phyloP scores from a whole-genome alignment of 139 green algal species.

The Chara braunii region DNA sequence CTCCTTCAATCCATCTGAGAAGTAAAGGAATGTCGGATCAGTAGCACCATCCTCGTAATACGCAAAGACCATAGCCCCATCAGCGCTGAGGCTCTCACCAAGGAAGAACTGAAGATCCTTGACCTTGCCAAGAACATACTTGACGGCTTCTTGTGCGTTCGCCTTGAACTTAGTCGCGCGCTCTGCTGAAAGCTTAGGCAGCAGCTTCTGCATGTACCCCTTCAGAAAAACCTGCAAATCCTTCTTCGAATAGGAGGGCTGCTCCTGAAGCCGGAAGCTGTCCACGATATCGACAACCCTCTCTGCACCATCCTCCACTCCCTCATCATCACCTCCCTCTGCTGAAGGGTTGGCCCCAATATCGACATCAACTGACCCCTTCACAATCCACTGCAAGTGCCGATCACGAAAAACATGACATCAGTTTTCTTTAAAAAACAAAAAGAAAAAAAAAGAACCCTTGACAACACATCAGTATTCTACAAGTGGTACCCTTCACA shows the following conservation, averaged over 20 bases:
- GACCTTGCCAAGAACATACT: slow-evolving; percentile 54
- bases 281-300: slow-evolving; percentile 57
- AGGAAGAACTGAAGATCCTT: slow-evolving; percentile 62
- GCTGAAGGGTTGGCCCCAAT: slow-evolving; percentile 56
- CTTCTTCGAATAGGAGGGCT: slow-evolving; percentile 56
- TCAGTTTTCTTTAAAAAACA: no score
- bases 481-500: no score
- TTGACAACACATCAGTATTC: no score
- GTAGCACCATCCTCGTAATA: slow-evolving; percentile 57
- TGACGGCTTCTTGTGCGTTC: slow-evolving; percentile 50
- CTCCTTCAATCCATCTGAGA: slow-evolving; percentile 51
- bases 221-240: slow-evolving; percentile 53
- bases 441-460: no score
- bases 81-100: slow-evolving; percentile 52
- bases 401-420: background rate
- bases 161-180: slow-evolving; percentile 51
- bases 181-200: slow-evolving; percentile 46
- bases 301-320: slow-evolving; percentile 30
- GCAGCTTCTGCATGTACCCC: slow-evolving; percentile 45
- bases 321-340: slow-evolving; percentile 51
- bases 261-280: slow-evolving; percentile 55
- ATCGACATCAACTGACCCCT: slow-evolving; percentile 50
- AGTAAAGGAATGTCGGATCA: slow-evolving; percentile 57
- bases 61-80: slow-evolving; percentile 50
- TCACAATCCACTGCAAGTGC: slow-evolving; percentile 47